A percentile compares a stretch with the other conserved stretches of the same genome.
Evolutionary conservation across 768 basidiomycete species (phyloP).

Genomic region (Termitomyces sp.): DNA sequence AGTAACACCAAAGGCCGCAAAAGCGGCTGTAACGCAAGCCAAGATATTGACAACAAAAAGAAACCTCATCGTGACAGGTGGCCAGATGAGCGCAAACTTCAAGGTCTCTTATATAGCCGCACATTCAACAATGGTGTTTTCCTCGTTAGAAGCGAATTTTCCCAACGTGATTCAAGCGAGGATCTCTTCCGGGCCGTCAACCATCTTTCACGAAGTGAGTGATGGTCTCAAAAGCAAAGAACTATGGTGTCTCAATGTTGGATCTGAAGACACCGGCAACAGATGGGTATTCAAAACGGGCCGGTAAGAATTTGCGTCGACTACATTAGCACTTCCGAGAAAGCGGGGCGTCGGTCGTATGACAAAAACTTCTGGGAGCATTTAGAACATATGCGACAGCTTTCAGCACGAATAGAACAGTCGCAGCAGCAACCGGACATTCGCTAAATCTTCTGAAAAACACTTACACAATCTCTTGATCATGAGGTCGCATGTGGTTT

Average conservation of each 20-base stretch:
- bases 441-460: conserved; percentile 15
- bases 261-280: background rate
- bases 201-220: background rate
- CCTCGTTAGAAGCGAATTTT: conserved; percentile 6
- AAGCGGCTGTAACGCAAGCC: conserved; percentile 27
- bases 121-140: conserved; percentile 2
- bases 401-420: background rate
- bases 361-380: conserved; percentile 1
- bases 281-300: conserved; percentile 5
- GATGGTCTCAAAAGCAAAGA: background rate
- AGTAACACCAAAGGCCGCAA: conserved; percentile 44
- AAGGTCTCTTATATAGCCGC: conserved; percentile 1
- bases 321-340: background rate
- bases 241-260: background rate
- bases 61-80: conserved; percentile 19
- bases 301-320: conserved; percentile 1
- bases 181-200: conserved; percentile 11
- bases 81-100: background rate
- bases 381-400: background rate
- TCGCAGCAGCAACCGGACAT: conserved; percentile 1
- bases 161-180: conserved; percentile 2
- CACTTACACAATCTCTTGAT: background rate
- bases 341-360: conserved; percentile 8
- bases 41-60: conserved; percentile 18
- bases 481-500: conserved; percentile 10